These are phyloP conservation scores for Metarhizium humberi DNA, from an alignment of 2,329 filamentous ascomycete species.

Conservation along the genomic window DNA sequence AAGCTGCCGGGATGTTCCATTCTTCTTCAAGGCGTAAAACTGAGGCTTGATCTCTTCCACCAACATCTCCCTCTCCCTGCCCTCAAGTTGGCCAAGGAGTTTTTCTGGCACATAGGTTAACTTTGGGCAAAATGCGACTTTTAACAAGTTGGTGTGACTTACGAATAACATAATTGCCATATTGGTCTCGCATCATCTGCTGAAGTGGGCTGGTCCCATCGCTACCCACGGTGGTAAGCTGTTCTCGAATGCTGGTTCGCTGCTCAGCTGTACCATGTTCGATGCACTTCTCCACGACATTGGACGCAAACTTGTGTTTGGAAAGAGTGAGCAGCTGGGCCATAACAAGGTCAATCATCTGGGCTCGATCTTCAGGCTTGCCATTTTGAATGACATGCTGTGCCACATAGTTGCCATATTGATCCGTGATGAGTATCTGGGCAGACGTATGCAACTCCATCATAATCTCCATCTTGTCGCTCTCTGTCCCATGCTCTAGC, in stretches of 20 bases:
- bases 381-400: constrained; percentile 85
- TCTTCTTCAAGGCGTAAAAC: constrained; percentile 53
- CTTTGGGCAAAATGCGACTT: constrained; percentile 1
- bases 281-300: constrained; percentile 93
- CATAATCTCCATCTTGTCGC: constrained; percentile 64
- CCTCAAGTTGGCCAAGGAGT: constrained; percentile 56
- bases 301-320: constrained; percentile 94
- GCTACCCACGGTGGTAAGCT: constrained; percentile 48
- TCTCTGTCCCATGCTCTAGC: constrained; percentile 69
- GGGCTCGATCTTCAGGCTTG: constrained; percentile 58
- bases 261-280: constrained; percentile 60
- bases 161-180: constrained; percentile 96
- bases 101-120: constrained; percentile 53
- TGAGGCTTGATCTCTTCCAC: constrained; percentile 55
- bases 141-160: constrained; percentile 30
- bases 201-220: constrained; percentile 64
- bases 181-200: constrained; percentile 79
- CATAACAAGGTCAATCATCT: constrained; percentile 66
- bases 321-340: constrained; percentile 65
- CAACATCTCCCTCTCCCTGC: constrained; percentile 48
- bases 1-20: constrained; percentile 53
- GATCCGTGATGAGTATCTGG: constrained; percentile 66
- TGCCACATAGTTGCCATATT: constrained; percentile 93
- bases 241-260: constrained; percentile 56
- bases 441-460: constrained; percentile 69